Conservation (phyloP, 345 rosid genomes). For the Arabidopsis arenosa region DNA sequence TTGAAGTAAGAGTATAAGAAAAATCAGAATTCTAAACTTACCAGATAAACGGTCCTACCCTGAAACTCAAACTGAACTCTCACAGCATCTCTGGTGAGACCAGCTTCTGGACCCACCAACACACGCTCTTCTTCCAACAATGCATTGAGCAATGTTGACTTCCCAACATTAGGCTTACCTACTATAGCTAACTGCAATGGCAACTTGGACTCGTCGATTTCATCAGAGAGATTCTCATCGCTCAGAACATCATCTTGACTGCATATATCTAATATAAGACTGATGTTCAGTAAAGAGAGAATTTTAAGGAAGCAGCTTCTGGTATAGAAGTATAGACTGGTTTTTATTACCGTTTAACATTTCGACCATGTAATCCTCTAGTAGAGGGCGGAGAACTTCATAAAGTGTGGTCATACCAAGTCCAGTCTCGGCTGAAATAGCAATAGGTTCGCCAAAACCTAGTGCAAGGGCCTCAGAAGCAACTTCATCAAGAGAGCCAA, state of each 20-base stretch:
- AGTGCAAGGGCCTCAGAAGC: conserved; percentile 66
- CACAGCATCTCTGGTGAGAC: conserved; percentile 93
- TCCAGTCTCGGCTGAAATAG: conserved; percentile 97
- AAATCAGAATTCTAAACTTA: conserved; percentile 37
- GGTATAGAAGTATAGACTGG: background rate
- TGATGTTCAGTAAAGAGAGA: conserved; percentile 36
- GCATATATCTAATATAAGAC: conserved; percentile 44
- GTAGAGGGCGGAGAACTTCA: conserved; percentile 68
- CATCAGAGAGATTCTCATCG: conserved; percentile 49
- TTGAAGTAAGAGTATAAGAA: background rate
- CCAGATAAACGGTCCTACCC: conserved; percentile 87
- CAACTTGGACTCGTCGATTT: conserved; percentile 70
- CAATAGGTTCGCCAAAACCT: conserved; percentile 92
- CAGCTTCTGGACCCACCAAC: conserved; percentile 96
- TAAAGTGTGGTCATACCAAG: conserved; percentile 87
- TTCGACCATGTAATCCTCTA: conserved; percentile 67
- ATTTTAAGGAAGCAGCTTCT: conserved; percentile 13
- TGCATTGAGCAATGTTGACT: conserved; percentile 87
- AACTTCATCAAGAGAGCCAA: conserved; percentile 65
- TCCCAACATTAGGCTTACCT: conserved; percentile 95
- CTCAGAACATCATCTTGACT: conserved; percentile 43
- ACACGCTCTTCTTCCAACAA: conserved; percentile 94
- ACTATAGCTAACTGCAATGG: conserved; percentile 95
- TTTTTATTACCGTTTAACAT: conserved; percentile 55
- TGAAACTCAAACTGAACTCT: conserved; percentile 81